Base-by-base conservation (phyloP, 2,329 filamentous ascomycete genomes). In the Fusarium tupiense region DNA sequence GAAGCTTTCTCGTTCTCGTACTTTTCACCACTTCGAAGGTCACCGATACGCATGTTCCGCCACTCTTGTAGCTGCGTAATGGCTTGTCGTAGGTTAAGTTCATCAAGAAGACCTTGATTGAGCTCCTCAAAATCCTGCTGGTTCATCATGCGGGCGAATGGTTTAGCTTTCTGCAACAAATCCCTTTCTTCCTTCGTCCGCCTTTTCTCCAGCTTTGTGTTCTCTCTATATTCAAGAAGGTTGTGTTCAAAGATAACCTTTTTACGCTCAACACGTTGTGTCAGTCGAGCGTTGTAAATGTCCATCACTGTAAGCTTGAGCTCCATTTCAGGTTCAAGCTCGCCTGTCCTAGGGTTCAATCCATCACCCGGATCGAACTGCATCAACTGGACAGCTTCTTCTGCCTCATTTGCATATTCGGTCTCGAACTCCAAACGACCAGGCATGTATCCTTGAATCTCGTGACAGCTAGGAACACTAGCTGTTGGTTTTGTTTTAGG, bases 381-480 rank as follows among this genome's bases (percentile, higher is more conserved):
- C 95, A 99, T 98, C 73, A 97, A 92, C 82, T 99, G 96, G 5
- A 99, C 96, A 0, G 96, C 96, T 84, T 98, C 97, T 84, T 99
- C 96, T 2, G 96, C 96, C 79, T 99, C 96, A 79, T 99, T 99
- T 79, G 96, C 94, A 81, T 98, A 96, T 79, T 99, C 96, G 0
- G 94, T 98, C 86, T 99, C 96, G 74, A 99, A 99, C 80, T 99
- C 96, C 74, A 99, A 84, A 46, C 96, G 94, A 50, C 96, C 96
- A 7, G 96, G 96, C 96, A 99, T 99, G 82, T 97, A 99, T 7
- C 96, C 96, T 83, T 98, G 95, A 43, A 99, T 96, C 83, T 99
- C 96, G 85, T 99, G 96, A 82, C 96, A 99, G 40, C 95, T 93
- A 2, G 96, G 96, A 6, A 98, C 95, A 85, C 94, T 97, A 14